Base-by-base conservation (phyloP, 1,284 basidiomycete species). In the Ceratobasidium sp. region DNA sequence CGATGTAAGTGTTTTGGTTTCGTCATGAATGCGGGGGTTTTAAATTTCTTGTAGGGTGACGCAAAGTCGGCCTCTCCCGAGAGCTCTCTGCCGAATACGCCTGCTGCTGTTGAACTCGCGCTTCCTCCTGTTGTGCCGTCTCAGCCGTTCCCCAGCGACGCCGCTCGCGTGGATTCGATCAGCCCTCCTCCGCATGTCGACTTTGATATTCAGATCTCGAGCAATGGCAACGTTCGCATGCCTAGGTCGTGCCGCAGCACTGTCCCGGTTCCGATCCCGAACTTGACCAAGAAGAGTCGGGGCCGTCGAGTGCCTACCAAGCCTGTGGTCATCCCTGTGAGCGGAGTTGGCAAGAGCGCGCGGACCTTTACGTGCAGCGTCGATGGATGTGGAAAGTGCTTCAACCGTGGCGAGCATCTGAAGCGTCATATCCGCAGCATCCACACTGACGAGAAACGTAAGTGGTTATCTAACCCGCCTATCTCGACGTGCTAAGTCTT, bases 361-460 rank as follows among this genome's bases (percentile, higher is more conserved):
- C 84, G 91, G 75, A 86, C 86, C 77, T 91, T 92, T 79, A 84
- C 86, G 70, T 94, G 92, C 82, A 86, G 86, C 75, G 91, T 92
- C 35, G 83, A 85, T 47, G 91, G 89, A 11, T 94, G 92, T 79
- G 89, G 89, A 52, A 94, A 93, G 82, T 89, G 89, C 76, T 93
- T 93, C 80, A 87, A 87, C 62, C 83, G 92, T 32, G 88, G 89
- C 28, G 91, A 94, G 81, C 91, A 93, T 81, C 82, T 94, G 75
- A 93, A 93, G 83, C 81, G 91, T 46, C 92, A 94, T 81, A 85
- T 93, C 32, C 80, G 91, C 77, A 89, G 88, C 78, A 91, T 94
- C 67, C 92, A 94, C 80, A 93, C 91, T 0, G 87, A 91, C 79
- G 91, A 93, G 79, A 92, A 92, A 81, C 92, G 91, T 93, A 46